A percentile compares a stretch with the other conserved stretches of the same genome.
These are phyloP conservation scores for Botrytis cinerea DNA, from an alignment of 2,329 filamentous ascomycete species.

Conservation along the genomic window DNA sequence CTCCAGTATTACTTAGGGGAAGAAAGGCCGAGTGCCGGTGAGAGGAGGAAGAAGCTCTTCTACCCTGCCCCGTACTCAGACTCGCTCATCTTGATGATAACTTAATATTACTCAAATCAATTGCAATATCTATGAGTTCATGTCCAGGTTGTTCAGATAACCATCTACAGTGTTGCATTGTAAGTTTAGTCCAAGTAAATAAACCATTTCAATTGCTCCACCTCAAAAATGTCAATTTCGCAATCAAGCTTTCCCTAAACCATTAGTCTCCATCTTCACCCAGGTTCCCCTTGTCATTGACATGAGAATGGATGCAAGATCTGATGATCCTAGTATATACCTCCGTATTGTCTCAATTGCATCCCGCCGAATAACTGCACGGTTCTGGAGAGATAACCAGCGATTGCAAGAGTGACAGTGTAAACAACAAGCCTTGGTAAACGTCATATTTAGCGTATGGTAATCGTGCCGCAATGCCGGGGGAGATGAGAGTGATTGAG, in stretches of 20 bases:
- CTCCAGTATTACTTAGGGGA: slow-evolving; percentile 7
- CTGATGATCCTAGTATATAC: slow-evolving; percentile 1
- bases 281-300: slow-evolving; percentile 1
- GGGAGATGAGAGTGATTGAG: slow-evolving; percentile 1
- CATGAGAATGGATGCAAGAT: slow-evolving; percentile 20
- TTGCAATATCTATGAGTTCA: not conserved
- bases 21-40: slow-evolving; percentile 5
- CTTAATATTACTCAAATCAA: not conserved
- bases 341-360: slow-evolving; percentile 9
- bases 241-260: slow-evolving; percentile 22
- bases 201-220: not conserved
- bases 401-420: slow-evolving; percentile 4
- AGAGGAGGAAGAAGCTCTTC: not conserved
- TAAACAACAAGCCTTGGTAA: slow-evolving; percentile 12
- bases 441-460: slow-evolving; percentile 24
- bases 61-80: not conserved
- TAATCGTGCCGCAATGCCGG: slow-evolving; percentile 18
- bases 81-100: not conserved
- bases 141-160: not conserved
- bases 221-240: slow-evolving; percentile 7
- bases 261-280: slow-evolving; percentile 14
- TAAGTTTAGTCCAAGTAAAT: not conserved
- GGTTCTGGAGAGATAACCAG: slow-evolving; percentile 11
- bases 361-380: slow-evolving; percentile 22
- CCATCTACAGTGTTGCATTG: not conserved